Conservation (phyloP, 2,329 filamentous ascomycete species). For the Ascochyta lentis region DNA sequence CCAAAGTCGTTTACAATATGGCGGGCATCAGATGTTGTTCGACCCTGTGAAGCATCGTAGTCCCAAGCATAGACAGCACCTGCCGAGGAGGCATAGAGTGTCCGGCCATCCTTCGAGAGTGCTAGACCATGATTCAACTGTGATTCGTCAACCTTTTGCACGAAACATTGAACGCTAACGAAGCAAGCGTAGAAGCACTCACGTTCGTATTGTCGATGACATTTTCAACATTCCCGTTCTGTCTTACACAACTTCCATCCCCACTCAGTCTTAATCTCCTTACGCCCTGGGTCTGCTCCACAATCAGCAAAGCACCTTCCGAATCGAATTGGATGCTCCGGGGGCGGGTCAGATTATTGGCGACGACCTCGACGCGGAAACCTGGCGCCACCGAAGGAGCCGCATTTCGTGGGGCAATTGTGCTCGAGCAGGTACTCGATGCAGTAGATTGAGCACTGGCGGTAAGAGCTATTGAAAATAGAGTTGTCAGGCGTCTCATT, state of each 20-base stretch:
- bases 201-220: constrained; percentile 39
- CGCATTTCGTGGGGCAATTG: constrained; percentile 47
- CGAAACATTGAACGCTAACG: neutral
- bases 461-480: constrained; percentile 30
- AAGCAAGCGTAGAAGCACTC: constrained; percentile 21
- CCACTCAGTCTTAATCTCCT: constrained; percentile 46
- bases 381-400: constrained; percentile 52
- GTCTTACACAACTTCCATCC: constrained; percentile 40
- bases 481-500: constrained; percentile 35
- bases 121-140: constrained; percentile 61
- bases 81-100: constrained; percentile 62
- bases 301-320: constrained; percentile 57
- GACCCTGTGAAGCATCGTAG: constrained; percentile 63
- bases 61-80: constrained; percentile 68
- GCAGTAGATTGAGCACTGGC: constrained; percentile 33
- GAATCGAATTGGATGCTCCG: constrained; percentile 57
- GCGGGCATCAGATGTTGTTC: constrained; percentile 55
- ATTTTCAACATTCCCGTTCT: constrained; percentile 27
- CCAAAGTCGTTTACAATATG: constrained; percentile 69
- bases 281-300: constrained; percentile 53
- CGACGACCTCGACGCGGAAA: constrained; percentile 54
- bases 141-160: neutral
- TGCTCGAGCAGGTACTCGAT: constrained; percentile 41
- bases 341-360: constrained; percentile 53
- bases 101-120: constrained; percentile 56